Base-by-base conservation (phyloP, 1,284 basidiomycete genomes). In the Apiotrichum akiyoshidainum region DNA sequence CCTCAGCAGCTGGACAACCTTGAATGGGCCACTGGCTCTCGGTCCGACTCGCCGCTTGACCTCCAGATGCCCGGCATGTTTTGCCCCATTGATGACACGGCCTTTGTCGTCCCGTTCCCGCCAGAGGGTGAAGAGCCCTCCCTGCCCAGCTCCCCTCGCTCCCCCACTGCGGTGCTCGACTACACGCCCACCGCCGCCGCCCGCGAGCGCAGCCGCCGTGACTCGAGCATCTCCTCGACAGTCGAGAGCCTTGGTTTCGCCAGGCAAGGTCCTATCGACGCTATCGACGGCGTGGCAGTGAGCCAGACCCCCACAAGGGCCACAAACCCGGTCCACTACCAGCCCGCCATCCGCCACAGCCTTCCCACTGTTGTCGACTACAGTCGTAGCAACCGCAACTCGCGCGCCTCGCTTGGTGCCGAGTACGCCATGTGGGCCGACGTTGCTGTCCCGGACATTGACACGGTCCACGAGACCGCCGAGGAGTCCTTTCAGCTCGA, bases 401-500 rank as follows among this genome's bases (percentile, higher is more conserved):
- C 51, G 40, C 40, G 51, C 12, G 41, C 21, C 17, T 45, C 41
- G 26, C 17, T 37, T 9, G 41, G 44, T 26, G 2, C 42, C 33
- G 52, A 54, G 34, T 42, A 46, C 21, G 42, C 52, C 21, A 35
- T 39, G 34, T 54, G 52, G 52, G 16, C 34, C 19, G 52, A 54
- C 31, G 40, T 41, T 4, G 11, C 21, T 12, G 17, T 8, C n/a
- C 5, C 52, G n/a, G 21, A 10, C 9, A 37, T 53, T n/a, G 35
- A 42, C 35, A 42, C n/a, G 1, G 52, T n/a, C 16, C 35, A 33
- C 19, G 48, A 50, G 37, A 19, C 13, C 16, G 19, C 17, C 22
- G 52, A 54, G 52, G 51, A 52, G 51, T 52, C 51, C 33, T 52
- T 52, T 52, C 51, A 52, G 41, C 51, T 52, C 41, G 51, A 52